Conservation (phyloP, 2,329 filamentous ascomycete species). For the Cladosporium sphaerospermum region DNA sequence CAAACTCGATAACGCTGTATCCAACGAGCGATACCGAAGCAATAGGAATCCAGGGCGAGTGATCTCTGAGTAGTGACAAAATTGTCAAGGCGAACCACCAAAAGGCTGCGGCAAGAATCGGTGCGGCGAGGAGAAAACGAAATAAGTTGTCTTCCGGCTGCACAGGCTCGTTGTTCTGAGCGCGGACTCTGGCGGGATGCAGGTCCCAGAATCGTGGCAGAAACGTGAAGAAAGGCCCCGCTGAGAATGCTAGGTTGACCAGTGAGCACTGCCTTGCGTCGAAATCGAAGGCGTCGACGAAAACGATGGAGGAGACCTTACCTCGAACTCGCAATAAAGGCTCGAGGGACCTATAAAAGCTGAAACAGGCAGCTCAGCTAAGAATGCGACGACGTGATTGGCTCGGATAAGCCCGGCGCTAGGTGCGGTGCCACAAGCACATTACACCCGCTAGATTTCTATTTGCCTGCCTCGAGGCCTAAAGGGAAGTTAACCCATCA, state of each 20-base stretch:
- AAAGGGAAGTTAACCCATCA: too few species aligned
- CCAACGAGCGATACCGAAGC: conserved; percentile 37
- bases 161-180: conserved; percentile 12
- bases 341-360: conserved; percentile 11
- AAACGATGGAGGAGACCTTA: conserved; percentile 37
- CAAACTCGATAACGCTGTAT: conserved; percentile 45
- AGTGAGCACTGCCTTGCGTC: conserved; percentile 40
- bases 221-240: conserved; percentile 42
- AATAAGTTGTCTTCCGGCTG: conserved; percentile 44
- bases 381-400: too few species aligned
- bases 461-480: too few species aligned
- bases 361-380: conserved; percentile 44
- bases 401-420: too few species aligned
- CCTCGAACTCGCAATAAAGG: too few species aligned
- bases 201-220: conserved; percentile 40
- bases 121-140: conserved; percentile 42
- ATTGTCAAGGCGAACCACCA: conserved; percentile 45
- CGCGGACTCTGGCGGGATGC: conserved; percentile 24
- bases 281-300: conserved; percentile 29
- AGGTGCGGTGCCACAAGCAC: too few species aligned
- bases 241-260: conserved; percentile 56
- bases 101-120: conserved; percentile 39
- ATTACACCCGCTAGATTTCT: too few species aligned
- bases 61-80: conserved; percentile 33
- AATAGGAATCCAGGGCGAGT: conserved; percentile 20